Conservation (phyloP, 106 monocot genomes). For the Hemerocallis citrina region DNA sequence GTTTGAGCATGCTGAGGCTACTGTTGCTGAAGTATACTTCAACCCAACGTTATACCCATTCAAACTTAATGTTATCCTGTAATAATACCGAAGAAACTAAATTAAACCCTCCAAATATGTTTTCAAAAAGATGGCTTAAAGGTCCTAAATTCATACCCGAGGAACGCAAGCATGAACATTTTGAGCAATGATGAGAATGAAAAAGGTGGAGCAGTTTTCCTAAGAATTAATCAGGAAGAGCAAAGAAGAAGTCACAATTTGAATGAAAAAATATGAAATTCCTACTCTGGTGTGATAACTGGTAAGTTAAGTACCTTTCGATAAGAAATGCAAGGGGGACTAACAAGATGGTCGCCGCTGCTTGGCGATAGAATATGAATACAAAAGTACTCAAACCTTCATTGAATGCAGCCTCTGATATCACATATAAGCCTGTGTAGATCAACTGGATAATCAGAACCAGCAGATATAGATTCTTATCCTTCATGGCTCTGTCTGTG, state of each 20-base stretch:
- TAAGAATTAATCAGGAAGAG: too few species aligned
- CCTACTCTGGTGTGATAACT: too few species aligned
- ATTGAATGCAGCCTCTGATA: conserved; percentile 60
- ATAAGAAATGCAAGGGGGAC: conserved; percentile 37
- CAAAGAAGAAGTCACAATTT: too few species aligned
- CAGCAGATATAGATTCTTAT: conserved; percentile 35
- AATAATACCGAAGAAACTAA: neutral
- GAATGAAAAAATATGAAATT: too few species aligned
- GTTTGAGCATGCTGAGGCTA: conserved; percentile 37
- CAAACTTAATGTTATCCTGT: conserved; percentile 38
- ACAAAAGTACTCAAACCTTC: conserved; percentile 42
- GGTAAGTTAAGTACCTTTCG: conserved; percentile 29
- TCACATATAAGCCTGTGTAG: conserved; percentile 46
- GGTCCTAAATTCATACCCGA: conserved; percentile 40
- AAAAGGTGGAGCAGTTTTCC: conserved; percentile 34
- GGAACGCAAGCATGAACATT: conserved; percentile 39
- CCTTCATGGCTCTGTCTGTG: conserved; percentile 26
- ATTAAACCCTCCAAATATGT: too few species aligned
- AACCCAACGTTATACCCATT: conserved; percentile 23
- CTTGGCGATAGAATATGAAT: conserved; percentile 70
- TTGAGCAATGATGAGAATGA: conserved; percentile 25
- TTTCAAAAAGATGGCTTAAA: too few species aligned
- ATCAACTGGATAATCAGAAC: conserved; percentile 41
- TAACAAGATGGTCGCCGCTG: conserved; percentile 37
- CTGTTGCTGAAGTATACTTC: conserved; percentile 38